Conservation (phyloP, 768 basidiomycete species). For the Jaapia argillacea region DNA sequence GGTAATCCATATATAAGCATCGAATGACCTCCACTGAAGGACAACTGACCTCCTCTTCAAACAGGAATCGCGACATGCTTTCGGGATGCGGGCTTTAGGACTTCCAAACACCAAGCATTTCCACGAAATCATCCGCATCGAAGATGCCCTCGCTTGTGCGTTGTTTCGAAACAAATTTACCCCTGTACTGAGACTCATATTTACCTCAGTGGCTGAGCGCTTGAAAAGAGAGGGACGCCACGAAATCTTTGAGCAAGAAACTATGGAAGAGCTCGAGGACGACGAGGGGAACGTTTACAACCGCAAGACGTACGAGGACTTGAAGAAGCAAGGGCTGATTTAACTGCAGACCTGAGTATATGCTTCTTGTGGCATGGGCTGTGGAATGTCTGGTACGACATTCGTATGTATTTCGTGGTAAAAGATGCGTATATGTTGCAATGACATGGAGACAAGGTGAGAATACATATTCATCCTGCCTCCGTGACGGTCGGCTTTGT, state of each 20-base stretch:
- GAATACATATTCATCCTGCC: too few species aligned
- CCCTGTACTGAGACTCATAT: neutral
- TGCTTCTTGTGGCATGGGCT: too few species aligned
- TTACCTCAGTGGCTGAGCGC: slow-evolving; percentile 91
- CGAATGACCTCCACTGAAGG: neutral
- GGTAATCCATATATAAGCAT: slow-evolving; percentile 25
- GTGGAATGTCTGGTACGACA: too few species aligned
- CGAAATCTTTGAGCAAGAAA: slow-evolving; percentile 88
- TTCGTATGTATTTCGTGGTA: too few species aligned
- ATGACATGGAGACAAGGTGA: too few species aligned
- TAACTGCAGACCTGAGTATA: too few species aligned
- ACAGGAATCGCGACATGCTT: slow-evolving; percentile 93
- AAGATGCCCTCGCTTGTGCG: slow-evolving; percentile 90
- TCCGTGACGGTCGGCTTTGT: slow-evolving; percentile 3
- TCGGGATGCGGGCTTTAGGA: slow-evolving; percentile 95
- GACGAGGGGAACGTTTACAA: slow-evolving; percentile 98
- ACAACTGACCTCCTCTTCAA: slow-evolving; percentile 4
- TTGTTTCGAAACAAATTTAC: slow-evolving; percentile 10
- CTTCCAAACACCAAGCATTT: slow-evolving; percentile 98
- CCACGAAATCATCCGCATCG: slow-evolving; percentile 95
- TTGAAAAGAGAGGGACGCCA: slow-evolving; percentile 94
- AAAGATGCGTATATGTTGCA: neutral
- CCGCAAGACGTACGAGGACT: slow-evolving; percentile 93
- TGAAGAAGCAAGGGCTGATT: slow-evolving; percentile 92
- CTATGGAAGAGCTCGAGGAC: slow-evolving; percentile 97